Percentiles rank a stretch among this genome's conserved stretches.
These are phyloP conservation scores for Rostrohypoxylon terebratum DNA, from an alignment of 495 filamentous ascomycete species.

Conservation along the genomic window DNA sequence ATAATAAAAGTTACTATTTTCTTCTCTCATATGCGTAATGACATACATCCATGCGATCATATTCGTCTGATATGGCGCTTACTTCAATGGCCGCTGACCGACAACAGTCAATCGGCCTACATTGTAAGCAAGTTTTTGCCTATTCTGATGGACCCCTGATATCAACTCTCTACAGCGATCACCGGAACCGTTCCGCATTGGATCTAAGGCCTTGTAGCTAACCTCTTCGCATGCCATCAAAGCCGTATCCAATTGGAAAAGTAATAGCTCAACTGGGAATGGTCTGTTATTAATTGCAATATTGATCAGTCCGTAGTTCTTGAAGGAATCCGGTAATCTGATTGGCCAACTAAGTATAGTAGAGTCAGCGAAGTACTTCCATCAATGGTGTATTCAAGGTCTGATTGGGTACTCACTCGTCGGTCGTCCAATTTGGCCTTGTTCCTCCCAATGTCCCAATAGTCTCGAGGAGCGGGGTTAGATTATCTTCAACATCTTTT, in stretches of 20 bases:
- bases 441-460: constrained; percentile 17
- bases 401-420: constrained; percentile 4
- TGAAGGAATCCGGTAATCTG: constrained; percentile 7
- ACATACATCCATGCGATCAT: neutral
- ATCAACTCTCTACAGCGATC: constrained; percentile 18
- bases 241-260: constrained; percentile 14
- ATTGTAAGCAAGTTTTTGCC: constrained; percentile 22
- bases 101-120: constrained; percentile 20
- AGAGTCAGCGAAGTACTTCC: neutral
- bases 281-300: constrained; percentile 5
- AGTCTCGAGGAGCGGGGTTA: constrained; percentile 9
- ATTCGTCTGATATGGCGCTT: neutral
- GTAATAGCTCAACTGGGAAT: constrained; percentile 8
- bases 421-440: constrained; percentile 11
- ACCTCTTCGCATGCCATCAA: constrained; percentile 21
- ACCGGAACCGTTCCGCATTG: neutral
- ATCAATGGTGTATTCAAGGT: neutral
- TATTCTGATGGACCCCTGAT: constrained; percentile 15
- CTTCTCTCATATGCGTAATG: neutral
- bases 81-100: constrained; percentile 19
- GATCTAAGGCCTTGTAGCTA: constrained; percentile 21
- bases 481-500: constrained; percentile 10
- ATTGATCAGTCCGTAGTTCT: constrained; percentile 7
- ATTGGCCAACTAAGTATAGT: constrained; percentile 10
- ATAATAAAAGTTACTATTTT: neutral